Base-by-base conservation (phyloP, 1,284 basidiomycete species). In the Boletellus sp. region DNA sequence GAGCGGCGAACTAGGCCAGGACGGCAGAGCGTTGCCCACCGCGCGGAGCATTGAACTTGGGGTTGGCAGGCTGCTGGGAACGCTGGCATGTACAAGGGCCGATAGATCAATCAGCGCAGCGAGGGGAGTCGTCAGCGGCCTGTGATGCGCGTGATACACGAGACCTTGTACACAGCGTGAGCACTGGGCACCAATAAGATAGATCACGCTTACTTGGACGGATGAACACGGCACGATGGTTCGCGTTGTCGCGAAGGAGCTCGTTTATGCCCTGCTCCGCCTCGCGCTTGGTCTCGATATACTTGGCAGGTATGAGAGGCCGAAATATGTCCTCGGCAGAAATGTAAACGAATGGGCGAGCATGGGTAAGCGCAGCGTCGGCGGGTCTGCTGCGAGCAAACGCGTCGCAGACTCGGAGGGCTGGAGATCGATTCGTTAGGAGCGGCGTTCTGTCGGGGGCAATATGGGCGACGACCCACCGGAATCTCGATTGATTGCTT, bases 321-420 rank as follows among this genome's bases (percentile, higher is more conserved):
- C 91, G 79, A 69, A 86, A 92, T 35, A 94, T 81, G 61, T 97
- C 94, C 57, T 94, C 94, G 5, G 95, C 94, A 26, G 95, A 99
- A 51, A 99, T 77, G 69, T 89, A 98, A 35, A 97, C 78, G 68
- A 99, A 98, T 5, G 91, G 80, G 40, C 83, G 78, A 43, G 68
- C 64, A 34, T 67, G 67, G 20, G 59, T 51, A 27, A 60, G 60
- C 21, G 66, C 63, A 41, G 65, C 53, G 45, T 61, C 52, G 8
- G 67, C 52, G 10, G 68, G 64, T 30, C 59, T 57, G 20, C 76
- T 76, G 20, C 71, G 67, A 25, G 84, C 55, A 64, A 91, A 88
- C 8, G 87, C 79, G 61, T 87, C 77, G 60, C 88, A 85, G 25
- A 90, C 84, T 21, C 76, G 76, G 46, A 93, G 60, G 21, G 89